Conservation (phyloP, 805 yeast species). For the Ogataea ganodermae region DNA sequence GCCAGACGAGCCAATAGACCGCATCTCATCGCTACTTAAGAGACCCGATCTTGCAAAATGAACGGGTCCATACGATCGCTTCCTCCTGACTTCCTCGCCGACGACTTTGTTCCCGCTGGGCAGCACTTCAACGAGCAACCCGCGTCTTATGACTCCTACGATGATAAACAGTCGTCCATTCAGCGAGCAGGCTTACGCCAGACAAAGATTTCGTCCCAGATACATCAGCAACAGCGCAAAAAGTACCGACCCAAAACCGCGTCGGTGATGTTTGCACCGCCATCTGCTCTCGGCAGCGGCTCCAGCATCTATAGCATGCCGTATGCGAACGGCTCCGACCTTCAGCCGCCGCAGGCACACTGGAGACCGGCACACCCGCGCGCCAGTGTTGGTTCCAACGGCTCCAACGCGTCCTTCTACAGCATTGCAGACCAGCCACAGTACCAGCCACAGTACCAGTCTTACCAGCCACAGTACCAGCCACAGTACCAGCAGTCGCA, state of each 20-base stretch:
- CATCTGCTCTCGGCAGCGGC: constrained; percentile 5
- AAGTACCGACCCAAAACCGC: constrained; percentile 31
- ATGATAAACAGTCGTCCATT: constrained; percentile 30
- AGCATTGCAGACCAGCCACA: background rate
- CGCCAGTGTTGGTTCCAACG: constrained; percentile 4
- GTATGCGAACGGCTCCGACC: constrained; percentile 10
- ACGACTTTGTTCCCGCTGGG: constrained; percentile 9
- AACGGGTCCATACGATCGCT: constrained; percentile 11
- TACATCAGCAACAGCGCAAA: constrained; percentile 29
- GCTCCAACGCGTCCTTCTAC: constrained; percentile 1
- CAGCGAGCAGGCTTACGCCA: constrained; percentile 36
- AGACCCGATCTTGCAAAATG: constrained; percentile 1
- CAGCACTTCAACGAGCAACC: background rate
- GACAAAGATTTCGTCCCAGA: constrained; percentile 30
- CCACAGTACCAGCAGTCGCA: constrained; percentile 3
- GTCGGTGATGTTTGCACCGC: constrained; percentile 10
- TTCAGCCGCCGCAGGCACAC: constrained; percentile 13
- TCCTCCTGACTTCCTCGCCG: constrained; percentile 8
- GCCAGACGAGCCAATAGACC: background rate
- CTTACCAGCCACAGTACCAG: constrained; percentile 1
- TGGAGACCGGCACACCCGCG: constrained; percentile 9
- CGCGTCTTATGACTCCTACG: constrained; percentile 27
- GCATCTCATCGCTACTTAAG: too few species aligned
- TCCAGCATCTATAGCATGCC: constrained; percentile 12
- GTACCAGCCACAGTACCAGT: background rate